Evolutionary conservation across 2,329 filamentous ascomycete species (phyloP).

Genomic region (Davidsoniella virescens): DNA sequence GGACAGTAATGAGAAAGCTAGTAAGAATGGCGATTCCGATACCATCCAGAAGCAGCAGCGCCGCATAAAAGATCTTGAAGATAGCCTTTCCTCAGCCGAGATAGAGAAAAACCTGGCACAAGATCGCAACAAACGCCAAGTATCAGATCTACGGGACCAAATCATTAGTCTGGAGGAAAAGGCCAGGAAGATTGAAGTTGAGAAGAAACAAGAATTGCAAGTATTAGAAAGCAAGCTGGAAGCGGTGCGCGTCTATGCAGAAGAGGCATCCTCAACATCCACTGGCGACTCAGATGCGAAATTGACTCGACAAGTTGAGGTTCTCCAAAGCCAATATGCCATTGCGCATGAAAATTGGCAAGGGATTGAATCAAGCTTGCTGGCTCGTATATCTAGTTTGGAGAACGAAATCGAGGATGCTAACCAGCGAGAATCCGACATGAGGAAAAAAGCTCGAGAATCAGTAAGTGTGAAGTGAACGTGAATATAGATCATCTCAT

Average conservation of each 20-base stretch:
- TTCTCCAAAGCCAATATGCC: constrained; percentile 84
- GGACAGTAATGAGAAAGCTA: constrained; percentile 44
- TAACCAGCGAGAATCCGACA: constrained; percentile 64
- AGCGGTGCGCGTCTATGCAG: constrained; percentile 64
- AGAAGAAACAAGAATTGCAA: constrained; percentile 62
- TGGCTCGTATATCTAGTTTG: constrained; percentile 57
- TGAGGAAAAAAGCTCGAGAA: constrained; percentile 80
- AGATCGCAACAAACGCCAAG: constrained; percentile 48
- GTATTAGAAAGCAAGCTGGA: constrained; percentile 81
- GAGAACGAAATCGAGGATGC: constrained; percentile 89
- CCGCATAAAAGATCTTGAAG: constrained; percentile 35
- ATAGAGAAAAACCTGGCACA: constrained; percentile 63
- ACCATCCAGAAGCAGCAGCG: constrained; percentile 49
- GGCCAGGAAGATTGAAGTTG: constrained; percentile 50
- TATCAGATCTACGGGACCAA: constrained; percentile 57
- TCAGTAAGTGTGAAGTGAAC: constrained; percentile 36
- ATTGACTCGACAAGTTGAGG: constrained; percentile 84
- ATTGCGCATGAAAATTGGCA: constrained; percentile 96
- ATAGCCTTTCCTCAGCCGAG: constrained; percentile 45
- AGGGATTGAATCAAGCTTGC: constrained; percentile 74
- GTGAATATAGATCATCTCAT: not conserved
- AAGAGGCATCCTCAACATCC: constrained; percentile 74
- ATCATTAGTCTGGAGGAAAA: constrained; percentile 57
- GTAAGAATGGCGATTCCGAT: constrained; percentile 27
- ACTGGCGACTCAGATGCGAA: constrained; percentile 77